phyloP scores from a whole-genome alignment of 192 early-diverging fungal genomes.

The Coemansia sp. region DNA sequence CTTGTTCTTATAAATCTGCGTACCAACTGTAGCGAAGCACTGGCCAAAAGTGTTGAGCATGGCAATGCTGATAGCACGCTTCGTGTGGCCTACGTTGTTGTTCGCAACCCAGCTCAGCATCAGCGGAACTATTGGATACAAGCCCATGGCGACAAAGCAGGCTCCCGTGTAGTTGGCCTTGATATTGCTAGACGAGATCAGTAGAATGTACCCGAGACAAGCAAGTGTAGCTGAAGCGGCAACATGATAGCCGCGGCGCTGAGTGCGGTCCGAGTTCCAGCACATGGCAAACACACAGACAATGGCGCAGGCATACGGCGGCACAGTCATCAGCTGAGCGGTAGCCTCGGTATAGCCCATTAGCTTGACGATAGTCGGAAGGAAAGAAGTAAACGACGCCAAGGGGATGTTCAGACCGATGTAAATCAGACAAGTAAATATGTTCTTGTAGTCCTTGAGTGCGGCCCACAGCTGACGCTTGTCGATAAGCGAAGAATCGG shows the following conservation, averaged over 20 bases:
- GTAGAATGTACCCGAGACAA: slow-evolving; percentile 48
- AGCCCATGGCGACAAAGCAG: slow-evolving; percentile 52
- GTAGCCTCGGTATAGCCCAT: slow-evolving; percentile 62
- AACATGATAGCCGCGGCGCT: slow-evolving; percentile 53
- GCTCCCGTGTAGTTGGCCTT: slow-evolving; percentile 53
- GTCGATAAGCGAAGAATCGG: slow-evolving; percentile 34
- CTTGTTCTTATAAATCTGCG: slow-evolving; percentile 69
- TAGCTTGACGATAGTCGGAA: slow-evolving; percentile 71
- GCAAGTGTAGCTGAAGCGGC: slow-evolving; percentile 33
- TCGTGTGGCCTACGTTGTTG: slow-evolving; percentile 72
- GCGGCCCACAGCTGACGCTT: slow-evolving; percentile 55
- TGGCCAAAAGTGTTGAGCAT: slow-evolving; percentile 71
- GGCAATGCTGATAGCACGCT: slow-evolving; percentile 70
- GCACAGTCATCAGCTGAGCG: slow-evolving; percentile 60
- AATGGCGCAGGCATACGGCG: slow-evolving; percentile 55
- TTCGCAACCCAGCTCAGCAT: slow-evolving; percentile 70
- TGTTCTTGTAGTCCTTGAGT: slow-evolving; percentile 57
- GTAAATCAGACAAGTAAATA: slow-evolving; percentile 62
- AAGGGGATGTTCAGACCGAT: slow-evolving; percentile 68
- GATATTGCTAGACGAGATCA: slow-evolving; percentile 34
- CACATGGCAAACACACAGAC: slow-evolving; percentile 43
- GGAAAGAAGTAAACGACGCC: slow-evolving; percentile 67
- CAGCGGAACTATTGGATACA: slow-evolving; percentile 60
- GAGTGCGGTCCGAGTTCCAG: slow-evolving; percentile 56
- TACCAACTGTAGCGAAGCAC: slow-evolving; percentile 72